A percentile compares a stretch with the other conserved stretches of the same genome.
Evolutionary conservation across 768 basidiomycete genomes (phyloP).

Genomic region (Serendipita indica): DNA sequence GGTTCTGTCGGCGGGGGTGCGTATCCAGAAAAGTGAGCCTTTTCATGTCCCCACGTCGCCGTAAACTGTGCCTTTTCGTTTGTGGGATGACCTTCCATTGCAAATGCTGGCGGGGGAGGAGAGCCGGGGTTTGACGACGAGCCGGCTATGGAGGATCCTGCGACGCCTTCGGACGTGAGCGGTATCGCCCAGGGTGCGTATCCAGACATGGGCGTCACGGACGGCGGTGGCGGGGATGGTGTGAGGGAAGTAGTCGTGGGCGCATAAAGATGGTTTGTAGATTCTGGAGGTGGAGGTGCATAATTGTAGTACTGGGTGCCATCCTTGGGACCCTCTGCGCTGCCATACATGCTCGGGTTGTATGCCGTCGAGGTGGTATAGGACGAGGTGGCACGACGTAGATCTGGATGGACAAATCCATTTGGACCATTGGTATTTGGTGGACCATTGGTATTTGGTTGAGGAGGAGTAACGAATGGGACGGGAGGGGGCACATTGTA

Average conservation of each 20-base stretch:
- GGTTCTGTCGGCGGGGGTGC: too few species aligned
- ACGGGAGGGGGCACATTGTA: not conserved
- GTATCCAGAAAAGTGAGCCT: too few species aligned
- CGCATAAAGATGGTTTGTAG: not conserved
- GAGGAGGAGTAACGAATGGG: not conserved
- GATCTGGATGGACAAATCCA: not conserved
- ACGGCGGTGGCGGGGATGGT: not conserved
- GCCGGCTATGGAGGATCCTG: not conserved
- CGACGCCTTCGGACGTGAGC: not conserved
- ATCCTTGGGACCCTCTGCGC: not conserved
- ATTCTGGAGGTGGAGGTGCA: slow-evolving; percentile 2
- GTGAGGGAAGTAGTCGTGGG: not conserved
- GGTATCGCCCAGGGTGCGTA: slow-evolving; percentile 7
- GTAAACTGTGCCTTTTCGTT: too few species aligned
- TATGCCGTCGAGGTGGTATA: not conserved
- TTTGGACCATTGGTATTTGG: not conserved
- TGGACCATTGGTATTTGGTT: not conserved
- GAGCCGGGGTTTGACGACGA: not conserved
- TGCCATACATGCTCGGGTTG: not conserved
- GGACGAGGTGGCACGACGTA: not conserved
- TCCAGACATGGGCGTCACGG: not conserved
- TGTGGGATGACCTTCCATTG: not conserved
- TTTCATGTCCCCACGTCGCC: too few species aligned
- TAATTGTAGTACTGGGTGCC: slow-evolving; percentile 2
- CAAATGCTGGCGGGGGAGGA: not conserved